Evolutionary conservation across 2,329 filamentous ascomycete genomes (phyloP).

Genomic region (Lasiodiplodia citricola): DNA sequence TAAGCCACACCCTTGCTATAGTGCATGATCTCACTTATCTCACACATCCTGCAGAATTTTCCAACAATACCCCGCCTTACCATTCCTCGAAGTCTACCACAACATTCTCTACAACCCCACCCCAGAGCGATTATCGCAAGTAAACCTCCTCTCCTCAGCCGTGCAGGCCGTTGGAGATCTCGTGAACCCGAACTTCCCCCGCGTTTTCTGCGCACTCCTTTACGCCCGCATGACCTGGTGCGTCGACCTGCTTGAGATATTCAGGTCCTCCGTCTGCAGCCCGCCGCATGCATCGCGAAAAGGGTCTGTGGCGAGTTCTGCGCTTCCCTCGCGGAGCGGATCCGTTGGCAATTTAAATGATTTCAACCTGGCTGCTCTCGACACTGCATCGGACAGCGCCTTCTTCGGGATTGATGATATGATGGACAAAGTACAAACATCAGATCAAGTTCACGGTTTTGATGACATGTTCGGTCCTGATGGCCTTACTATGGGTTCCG

Average conservation of each 20-base stretch:
- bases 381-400: neutral
- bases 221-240: slow-evolving; percentile 9
- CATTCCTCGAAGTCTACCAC: slow-evolving; percentile 5
- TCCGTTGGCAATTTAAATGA: neutral
- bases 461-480: neutral
- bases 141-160: neutral
- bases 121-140: neutral
- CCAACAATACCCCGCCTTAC: neutral
- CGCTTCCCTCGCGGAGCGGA: neutral
- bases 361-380: neutral
- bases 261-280: neutral
- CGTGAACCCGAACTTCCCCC: neutral
- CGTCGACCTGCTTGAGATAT: neutral
- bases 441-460: neutral
- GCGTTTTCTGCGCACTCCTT: neutral
- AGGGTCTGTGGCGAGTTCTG: neutral
- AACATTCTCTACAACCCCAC: neutral
- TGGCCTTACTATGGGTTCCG: neutral
- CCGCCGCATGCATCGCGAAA: neutral
- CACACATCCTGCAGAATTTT: neutral
- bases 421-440: neutral
- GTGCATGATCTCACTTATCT: neutral
- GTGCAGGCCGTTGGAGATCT: neutral
- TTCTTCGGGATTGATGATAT: neutral
- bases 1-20: neutral